Percentiles rank a stretch among this genome's conserved stretches.
These are phyloP conservation scores for Silene latifolia DNA, from an alignment of 148 eudicot species.

Conservation along the genomic window DNA sequence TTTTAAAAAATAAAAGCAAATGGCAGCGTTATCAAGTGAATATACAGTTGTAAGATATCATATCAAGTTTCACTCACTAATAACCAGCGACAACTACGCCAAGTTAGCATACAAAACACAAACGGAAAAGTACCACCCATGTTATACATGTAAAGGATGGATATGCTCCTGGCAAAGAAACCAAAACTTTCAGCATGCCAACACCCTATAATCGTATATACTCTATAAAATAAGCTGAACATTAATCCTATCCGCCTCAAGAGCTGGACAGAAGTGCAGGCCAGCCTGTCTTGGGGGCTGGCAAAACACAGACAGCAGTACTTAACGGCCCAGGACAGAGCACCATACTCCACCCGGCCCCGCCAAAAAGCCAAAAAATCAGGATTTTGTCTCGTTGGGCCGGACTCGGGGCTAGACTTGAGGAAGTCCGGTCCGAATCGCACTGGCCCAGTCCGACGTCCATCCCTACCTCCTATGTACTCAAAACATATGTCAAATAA, in stretches of 20 bases:
- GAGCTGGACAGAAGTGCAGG: too few species aligned
- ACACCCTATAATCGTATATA: neutral
- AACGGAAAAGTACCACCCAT: neutral
- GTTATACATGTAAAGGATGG: neutral
- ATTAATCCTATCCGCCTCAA: too few species aligned
- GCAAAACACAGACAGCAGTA: too few species aligned
- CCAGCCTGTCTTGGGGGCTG: too few species aligned
- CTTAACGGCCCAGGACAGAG: too few species aligned
- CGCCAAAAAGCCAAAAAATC: too few species aligned
- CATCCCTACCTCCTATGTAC: neutral
- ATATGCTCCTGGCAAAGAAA: neutral
- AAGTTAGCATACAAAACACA: neutral
- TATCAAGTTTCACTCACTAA: neutral
- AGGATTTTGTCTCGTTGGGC: too few species aligned
- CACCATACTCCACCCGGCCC: too few species aligned
- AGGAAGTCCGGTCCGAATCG: too few species aligned
- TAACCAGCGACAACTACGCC: neutral
- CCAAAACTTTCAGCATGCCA: neutral
- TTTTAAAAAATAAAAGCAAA: neutral
- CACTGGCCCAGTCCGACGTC: too few species aligned
- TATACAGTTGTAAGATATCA: neutral
- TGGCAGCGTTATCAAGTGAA: neutral
- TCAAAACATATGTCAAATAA: neutral
- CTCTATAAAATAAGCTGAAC: neutral
- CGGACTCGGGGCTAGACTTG: too few species aligned